Evolutionary conservation across 306 rosid genomes (phyloP).

Genomic region (Castanea crenata): DNA sequence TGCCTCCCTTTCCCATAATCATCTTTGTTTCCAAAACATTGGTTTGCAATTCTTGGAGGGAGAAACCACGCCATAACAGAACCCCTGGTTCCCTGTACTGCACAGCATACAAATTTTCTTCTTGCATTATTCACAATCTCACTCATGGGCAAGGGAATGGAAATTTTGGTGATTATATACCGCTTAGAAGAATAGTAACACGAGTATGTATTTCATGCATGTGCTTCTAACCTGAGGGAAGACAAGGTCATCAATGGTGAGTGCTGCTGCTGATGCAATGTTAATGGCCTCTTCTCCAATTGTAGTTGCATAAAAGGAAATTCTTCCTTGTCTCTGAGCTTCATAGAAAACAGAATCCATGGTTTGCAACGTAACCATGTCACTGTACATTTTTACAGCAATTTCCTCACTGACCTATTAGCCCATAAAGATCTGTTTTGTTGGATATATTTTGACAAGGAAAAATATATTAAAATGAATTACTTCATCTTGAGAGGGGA

Average conservation of each 20-base stretch:
- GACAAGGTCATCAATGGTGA: conserved; percentile 60
- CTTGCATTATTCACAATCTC: conserved; percentile 13
- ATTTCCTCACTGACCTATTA: conserved; percentile 56
- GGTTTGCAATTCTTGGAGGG: conserved; percentile 79
- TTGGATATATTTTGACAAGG: background rate
- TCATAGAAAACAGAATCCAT: conserved; percentile 89
- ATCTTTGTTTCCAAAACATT: conserved; percentile 69
- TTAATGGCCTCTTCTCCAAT: conserved; percentile 85
- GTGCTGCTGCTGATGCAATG: conserved; percentile 89
- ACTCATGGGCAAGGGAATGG: background rate
- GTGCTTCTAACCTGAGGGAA: conserved; percentile 73
- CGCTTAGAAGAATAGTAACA: conserved; percentile 1
- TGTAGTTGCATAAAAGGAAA: conserved; percentile 73
- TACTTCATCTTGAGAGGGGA: background rate
- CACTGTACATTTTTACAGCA: conserved; percentile 64
- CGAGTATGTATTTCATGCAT: background rate
- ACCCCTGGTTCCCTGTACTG: conserved; percentile 91
- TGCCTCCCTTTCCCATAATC: conserved; percentile 92
- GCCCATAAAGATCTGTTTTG: background rate
- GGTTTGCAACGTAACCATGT: conserved; percentile 76
- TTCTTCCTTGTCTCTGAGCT: conserved; percentile 92
- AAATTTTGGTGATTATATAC: background rate
- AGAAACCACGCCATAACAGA: conserved; percentile 90
- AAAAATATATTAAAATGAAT: background rate
- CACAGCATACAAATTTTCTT: conserved; percentile 22